These are phyloP conservation scores for Tuber borchii DNA, from an alignment of 495 filamentous ascomycete genomes.

Conservation along the genomic window DNA sequence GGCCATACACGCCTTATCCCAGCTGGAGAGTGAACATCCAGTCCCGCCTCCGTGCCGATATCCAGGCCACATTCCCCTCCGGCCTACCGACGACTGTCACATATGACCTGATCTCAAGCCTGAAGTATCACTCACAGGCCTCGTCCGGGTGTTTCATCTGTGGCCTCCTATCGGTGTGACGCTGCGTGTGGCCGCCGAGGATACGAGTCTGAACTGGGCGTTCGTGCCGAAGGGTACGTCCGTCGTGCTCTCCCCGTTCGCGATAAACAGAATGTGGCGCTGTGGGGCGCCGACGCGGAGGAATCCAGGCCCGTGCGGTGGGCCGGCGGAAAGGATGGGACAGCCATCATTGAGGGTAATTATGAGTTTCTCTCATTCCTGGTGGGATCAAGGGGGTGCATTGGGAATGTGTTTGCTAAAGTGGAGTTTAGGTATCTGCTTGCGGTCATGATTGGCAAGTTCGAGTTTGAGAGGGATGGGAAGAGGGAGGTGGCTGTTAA, in stretches of 20 bases:
- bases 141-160: constrained; percentile 47
- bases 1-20: constrained; percentile 48
- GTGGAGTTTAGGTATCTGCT: no score
- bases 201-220: constrained; percentile 59
- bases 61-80: constrained; percentile 17
- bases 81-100: constrained; percentile 39
- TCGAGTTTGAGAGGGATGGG: constrained; percentile 54
- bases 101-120: constrained; percentile 39
- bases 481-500: constrained; percentile 52
- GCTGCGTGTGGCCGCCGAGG: constrained; percentile 53
- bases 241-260: constrained; percentile 59
- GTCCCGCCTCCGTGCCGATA: constrained; percentile 48
- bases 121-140: constrained; percentile 49
- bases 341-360: no score
- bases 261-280: constrained; percentile 49
- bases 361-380: no score
- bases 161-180: constrained; percentile 52
- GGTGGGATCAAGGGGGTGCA: no score
- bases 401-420: no score
- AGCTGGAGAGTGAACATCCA: constrained; percentile 48
- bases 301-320: no score
- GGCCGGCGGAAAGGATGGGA: no score
- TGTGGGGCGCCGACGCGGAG: no score
- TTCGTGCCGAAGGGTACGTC: constrained; percentile 55
- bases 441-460: constrained; percentile 40